Evolutionary conservation across 2,329 filamentous ascomycete species (phyloP).

Genomic region (Sporothrix protearum): DNA sequence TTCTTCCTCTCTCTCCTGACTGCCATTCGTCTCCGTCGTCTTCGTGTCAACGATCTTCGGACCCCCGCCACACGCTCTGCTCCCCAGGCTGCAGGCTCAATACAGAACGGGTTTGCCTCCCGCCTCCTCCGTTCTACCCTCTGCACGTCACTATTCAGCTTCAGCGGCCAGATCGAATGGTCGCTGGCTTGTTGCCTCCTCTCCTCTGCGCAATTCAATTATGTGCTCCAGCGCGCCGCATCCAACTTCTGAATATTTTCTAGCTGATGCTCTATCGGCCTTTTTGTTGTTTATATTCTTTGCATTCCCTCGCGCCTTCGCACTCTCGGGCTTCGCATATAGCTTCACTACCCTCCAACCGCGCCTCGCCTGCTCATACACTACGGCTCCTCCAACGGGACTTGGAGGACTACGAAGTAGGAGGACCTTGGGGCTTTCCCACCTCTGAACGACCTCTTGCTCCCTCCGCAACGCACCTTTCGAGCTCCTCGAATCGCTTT

Average conservation of each 20-base stretch:
- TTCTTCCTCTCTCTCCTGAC: not conserved
- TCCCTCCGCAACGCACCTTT: not conserved
- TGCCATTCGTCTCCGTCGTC: not conserved
- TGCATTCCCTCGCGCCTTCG: not conserved
- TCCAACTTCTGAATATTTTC: not conserved
- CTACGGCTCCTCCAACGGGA: not conserved
- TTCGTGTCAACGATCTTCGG: not conserved
- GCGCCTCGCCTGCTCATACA: not conserved
- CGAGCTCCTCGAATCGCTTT: not conserved
- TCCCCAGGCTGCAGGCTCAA: not conserved
- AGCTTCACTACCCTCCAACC: not conserved
- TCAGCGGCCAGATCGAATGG: not conserved
- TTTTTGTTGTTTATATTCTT: not conserved
- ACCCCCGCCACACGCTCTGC: not conserved
- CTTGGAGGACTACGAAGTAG: not conserved
- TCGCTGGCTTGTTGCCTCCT: not conserved
- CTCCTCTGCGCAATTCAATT: not conserved
- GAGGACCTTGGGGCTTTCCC: slow-evolving; percentile 8
- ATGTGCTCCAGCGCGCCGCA: slow-evolving; percentile 5
- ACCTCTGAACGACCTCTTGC: not conserved
- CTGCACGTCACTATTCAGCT: slow-evolving; percentile 6
- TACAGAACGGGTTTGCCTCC: not conserved
- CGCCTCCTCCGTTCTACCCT: not conserved
- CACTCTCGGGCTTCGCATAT: not conserved
- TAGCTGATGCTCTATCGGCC: not conserved